Conservation (phyloP, 495 filamentous ascomycete species). For the Filosporella fistucella region DNA sequence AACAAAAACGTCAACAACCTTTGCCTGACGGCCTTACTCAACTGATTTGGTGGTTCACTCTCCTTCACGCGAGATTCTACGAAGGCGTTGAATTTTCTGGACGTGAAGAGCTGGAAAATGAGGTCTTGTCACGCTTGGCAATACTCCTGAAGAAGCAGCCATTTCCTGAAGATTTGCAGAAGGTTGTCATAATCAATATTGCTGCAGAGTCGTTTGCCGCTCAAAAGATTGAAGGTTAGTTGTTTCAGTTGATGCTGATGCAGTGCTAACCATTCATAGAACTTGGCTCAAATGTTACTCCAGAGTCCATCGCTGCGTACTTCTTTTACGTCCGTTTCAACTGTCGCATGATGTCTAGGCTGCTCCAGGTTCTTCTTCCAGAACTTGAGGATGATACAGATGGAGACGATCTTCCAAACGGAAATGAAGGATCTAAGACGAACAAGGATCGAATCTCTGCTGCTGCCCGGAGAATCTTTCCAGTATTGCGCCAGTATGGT, state of each 20-base stretch:
- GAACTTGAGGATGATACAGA: slow-evolving; percentile 56
- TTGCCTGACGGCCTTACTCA: slow-evolving; percentile 27
- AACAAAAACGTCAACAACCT: slow-evolving; percentile 29
- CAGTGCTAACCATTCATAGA: slow-evolving; percentile 8
- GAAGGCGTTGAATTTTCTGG: slow-evolving; percentile 62
- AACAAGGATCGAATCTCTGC: slow-evolving; percentile 51
- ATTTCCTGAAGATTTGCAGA: slow-evolving; percentile 53
- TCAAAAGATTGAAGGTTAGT: slow-evolving; percentile 54
- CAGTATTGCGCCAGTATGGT: slow-evolving; percentile 68
- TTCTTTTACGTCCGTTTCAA: slow-evolving; percentile 78
- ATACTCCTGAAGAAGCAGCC: slow-evolving; percentile 67
- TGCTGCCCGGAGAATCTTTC: slow-evolving; percentile 60
- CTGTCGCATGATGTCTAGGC: slow-evolving; percentile 69
- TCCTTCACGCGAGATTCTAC: slow-evolving; percentile 81
- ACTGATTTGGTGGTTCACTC: slow-evolving; percentile 77
- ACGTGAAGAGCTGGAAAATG: slow-evolving; percentile 80
- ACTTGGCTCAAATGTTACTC: slow-evolving; percentile 15
- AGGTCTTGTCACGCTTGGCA: slow-evolving; percentile 73
- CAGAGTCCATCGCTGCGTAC: slow-evolving; percentile 46
- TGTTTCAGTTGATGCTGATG: neutral
- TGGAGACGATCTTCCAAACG: slow-evolving; percentile 36
- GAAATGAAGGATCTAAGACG: slow-evolving; percentile 24
- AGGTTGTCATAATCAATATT: slow-evolving; percentile 81
- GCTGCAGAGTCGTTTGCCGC: slow-evolving; percentile 71
- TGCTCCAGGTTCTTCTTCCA: slow-evolving; percentile 68